A percentile compares a stretch with the other conserved stretches of the same genome.
Evolutionary conservation across 257 asterid genomes (phyloP).

Genomic region (Solanum appendiculatum): DNA sequence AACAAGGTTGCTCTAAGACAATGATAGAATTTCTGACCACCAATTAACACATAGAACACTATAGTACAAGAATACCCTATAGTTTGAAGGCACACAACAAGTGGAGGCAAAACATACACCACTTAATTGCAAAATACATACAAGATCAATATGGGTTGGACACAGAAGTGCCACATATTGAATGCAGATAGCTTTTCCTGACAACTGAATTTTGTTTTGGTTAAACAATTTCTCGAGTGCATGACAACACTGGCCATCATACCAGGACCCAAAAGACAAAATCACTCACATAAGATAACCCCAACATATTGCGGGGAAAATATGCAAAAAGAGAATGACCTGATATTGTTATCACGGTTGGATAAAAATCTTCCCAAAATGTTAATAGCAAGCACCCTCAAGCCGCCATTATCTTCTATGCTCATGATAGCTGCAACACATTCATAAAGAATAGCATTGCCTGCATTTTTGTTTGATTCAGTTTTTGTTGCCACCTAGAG

Average conservation of each 20-base stretch:
- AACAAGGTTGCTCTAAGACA: not conserved
- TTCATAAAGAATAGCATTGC: conserved; percentile 93
- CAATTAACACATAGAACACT: not conserved
- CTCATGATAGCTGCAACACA: conserved; percentile 92
- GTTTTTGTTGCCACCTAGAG: conserved; percentile 96
- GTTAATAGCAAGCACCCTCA: conserved; percentile 91
- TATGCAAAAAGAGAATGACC: conserved; percentile 30
- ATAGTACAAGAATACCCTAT: not conserved
- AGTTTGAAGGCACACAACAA: not conserved
- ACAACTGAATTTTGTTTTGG: not conserved
- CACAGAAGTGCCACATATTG: not conserved
- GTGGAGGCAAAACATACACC: not conserved
- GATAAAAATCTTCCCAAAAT: conserved; percentile 97
- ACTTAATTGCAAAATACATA: not conserved
- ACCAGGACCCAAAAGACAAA: not conserved
- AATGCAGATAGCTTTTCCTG: not conserved
- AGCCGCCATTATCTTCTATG: conserved; percentile 92
- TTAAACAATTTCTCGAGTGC: not conserved
- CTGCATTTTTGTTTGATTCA: conserved; percentile 91
- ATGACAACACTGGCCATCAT: not conserved
- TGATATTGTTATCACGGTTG: conserved; percentile 93
- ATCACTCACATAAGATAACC: not conserved
- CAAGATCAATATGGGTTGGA: not conserved
- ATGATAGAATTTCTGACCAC: not conserved
- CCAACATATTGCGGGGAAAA: not conserved